Evolutionary conservation across 1,284 basidiomycete genomes (phyloP), one percentile per base, ranked within the genome.

Genomic region (Macrocystidia cucumis): DNA sequence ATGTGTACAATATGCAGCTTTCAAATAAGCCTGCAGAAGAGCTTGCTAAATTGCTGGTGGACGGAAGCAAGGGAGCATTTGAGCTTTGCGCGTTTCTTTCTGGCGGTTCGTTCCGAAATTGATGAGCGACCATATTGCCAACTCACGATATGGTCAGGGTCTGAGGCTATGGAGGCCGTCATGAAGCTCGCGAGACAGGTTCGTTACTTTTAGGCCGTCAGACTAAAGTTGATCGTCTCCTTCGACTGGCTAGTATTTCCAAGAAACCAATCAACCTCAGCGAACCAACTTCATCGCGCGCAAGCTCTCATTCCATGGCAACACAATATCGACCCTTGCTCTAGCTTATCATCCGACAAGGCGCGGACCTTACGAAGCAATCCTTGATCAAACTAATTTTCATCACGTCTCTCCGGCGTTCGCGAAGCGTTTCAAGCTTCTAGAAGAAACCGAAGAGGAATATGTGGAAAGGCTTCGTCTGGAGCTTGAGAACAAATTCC

Each of bases 351-450:
- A 88, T 45, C 78, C 78, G 4, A 50, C 59, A 21, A 75, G 87
- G 19, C 72, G 81, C 21, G 69, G 64, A 7, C 79, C 82, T 1
- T 88, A 85, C 49, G 70, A 65, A 26, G 68, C 60, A 17, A 69
- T 87, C 33, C 58, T 90, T 14, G 71, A 85, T 49, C 54, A 64
- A 9, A 55, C 71, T 1, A 69, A 75, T 46, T 89, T 83, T 54
- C 78, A 87, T 52, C 82, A 87, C 44, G 86, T 90, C 38, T 85
- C 83, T 13, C 86, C 89, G 0, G 89, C 87, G n/a, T 91, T 88
- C 52, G 77, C 82, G 1, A 80, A 76, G 48, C 76, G 88, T 9
- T 87, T 88, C 59, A 69, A 83, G 52, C 66, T 55, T 7, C 52
- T 64, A 2, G 72, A 69, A 11, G 89, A 92, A 58, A 75, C 68